Base-by-base conservation (phyloP, 257 asterid species). In the Plantago ovata region DNA sequence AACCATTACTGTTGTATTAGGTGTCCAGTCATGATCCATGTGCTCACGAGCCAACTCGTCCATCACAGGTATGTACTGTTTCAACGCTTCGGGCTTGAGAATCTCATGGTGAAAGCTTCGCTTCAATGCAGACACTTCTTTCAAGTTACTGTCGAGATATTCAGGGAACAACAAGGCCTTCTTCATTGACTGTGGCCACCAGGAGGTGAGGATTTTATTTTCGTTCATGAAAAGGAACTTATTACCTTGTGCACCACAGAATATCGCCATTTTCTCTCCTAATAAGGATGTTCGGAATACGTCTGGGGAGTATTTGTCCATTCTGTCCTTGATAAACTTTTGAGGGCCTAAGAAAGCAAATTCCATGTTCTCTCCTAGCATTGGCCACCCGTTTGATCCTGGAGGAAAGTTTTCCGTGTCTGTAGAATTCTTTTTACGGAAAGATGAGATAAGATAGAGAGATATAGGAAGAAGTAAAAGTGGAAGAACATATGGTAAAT, bases 191-290 rank as follows among this genome's bases (percentile, higher is more conserved):
- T 71, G 75, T 40, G 87, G 87, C 85, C 79, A 78, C 92, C 92
- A 83, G 0, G 78, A 66, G 14, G 85, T 68, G 53, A 78, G 75
- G 6, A 77, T 72, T 24, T 78, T 83, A 72, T 52, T 72, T 51
- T 83, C 87, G 38, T 70, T 83, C 28, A 32, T 64, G 85, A 79
- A 81, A n/a, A 83, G 70, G 23, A 83, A 80, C 70, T 83, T 83
- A 75, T 83, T 83, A 33, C 85, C 88, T 63, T 56, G 80, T 18
- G 81, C 75, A 7, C 92, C 92, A 9, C 85, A 83, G 20, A 83
- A 80, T 38, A 78, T 64, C 1, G 80, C 88, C 85, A 81, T 78
- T 58, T 68, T 76, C 40, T 78, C 86, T 7, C 93, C 93, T 20
- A 81, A 15, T 14, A 84, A 59, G 0, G 84, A 81, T 38, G 82